Conservation (phyloP, 192 early-diverging fungal genomes). For the Umbelopsis vinacea region DNA sequence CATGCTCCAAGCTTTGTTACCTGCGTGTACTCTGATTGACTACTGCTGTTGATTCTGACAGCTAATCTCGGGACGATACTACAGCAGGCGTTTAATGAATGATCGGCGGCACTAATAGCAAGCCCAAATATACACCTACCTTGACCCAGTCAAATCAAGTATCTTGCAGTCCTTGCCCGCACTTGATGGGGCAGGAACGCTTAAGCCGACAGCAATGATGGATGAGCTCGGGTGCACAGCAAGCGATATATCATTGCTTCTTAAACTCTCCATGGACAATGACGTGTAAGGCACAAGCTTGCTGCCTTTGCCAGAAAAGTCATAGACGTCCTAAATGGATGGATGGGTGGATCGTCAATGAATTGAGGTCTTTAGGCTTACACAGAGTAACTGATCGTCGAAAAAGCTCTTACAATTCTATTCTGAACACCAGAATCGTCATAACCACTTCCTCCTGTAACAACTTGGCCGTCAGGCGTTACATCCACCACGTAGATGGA, state of each 20-base stretch:
- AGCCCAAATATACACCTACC: background rate
- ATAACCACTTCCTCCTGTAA: background rate
- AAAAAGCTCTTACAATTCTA: background rate
- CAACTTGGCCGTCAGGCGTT: background rate
- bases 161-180: conserved; percentile 4
- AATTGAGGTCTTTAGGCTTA: too few species aligned
- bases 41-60: conserved; percentile 8
- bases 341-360: background rate
- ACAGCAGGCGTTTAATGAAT: background rate
- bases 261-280: background rate
- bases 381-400: too few species aligned
- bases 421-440: conserved; percentile 1
- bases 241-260: conserved; percentile 9
- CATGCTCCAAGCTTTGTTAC: background rate
- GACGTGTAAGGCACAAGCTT: conserved; percentile 13
- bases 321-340: conserved; percentile 1
- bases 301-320: conserved; percentile 2
- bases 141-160: conserved; percentile 1
- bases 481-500: conserved; percentile 6
- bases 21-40: background rate
- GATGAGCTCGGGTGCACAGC: conserved; percentile 7
- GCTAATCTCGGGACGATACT: conserved; percentile 14
- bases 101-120: background rate
- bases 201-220: background rate
- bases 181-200: background rate